Evolutionary conservation across 202 grass and related monocot genomes (phyloP).

Genomic region (Cymbopogon flexuosus): DNA sequence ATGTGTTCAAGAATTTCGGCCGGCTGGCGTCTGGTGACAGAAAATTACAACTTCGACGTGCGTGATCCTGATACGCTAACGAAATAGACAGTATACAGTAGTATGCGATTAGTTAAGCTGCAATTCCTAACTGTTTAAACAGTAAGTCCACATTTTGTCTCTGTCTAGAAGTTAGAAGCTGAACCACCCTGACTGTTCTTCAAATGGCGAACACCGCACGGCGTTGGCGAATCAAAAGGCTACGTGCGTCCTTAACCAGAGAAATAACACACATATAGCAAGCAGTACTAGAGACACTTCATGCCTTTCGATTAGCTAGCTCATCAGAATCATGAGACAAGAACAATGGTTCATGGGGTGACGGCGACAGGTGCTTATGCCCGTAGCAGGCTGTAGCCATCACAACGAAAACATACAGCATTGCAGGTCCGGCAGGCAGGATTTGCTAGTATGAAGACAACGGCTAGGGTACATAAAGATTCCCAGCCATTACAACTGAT

Average conservation of each 20-base stretch:
- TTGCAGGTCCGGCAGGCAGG: neutral
- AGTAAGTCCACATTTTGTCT: neutral
- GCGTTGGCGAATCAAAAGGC: neutral
- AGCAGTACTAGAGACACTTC: neutral
- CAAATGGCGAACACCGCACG: neutral
- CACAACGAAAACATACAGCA: neutral
- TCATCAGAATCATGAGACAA: neutral
- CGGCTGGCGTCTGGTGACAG: neutral
- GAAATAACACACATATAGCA: neutral
- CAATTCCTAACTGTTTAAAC: constrained; percentile 9
- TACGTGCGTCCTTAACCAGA: neutral
- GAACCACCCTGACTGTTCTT: constrained; percentile 25
- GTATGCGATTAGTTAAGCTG: neutral
- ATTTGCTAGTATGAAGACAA: neutral
- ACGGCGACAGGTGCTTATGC: neutral
- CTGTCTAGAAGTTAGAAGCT: constrained; percentile 14
- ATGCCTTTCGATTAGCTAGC: neutral
- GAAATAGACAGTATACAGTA: neutral
- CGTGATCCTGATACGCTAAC: neutral
- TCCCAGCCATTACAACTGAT: neutral
- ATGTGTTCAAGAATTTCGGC: neutral
- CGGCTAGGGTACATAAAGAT: neutral
- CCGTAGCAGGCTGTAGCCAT: neutral
- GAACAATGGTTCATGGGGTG: neutral
- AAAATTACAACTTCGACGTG: neutral